Evolutionary conservation across 176 grass and related monocot species (phyloP).

Genomic region (Musa schizocarpa): DNA sequence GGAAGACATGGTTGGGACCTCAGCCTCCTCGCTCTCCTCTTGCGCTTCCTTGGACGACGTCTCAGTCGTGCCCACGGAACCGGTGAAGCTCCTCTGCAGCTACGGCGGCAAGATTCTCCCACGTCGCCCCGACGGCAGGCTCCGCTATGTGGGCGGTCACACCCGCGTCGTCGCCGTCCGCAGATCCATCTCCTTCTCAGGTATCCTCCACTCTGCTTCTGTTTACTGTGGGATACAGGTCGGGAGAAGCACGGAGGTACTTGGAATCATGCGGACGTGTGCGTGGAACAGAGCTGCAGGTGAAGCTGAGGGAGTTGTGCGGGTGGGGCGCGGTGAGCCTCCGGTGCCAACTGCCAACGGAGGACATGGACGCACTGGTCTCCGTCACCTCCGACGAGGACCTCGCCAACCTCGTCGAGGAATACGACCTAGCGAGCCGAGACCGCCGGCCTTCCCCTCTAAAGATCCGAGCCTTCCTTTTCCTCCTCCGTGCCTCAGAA

Average conservation of each 20-base stretch:
- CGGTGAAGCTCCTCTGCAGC: conserved; percentile 57
- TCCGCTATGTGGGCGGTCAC: conserved; percentile 69
- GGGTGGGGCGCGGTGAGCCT: conserved; percentile 34
- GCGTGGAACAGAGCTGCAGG: conserved; percentile 36
- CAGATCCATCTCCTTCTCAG: conserved; percentile 37
- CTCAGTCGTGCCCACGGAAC: neutral
- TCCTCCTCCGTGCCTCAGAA: conserved; percentile 6
- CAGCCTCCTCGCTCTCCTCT: neutral
- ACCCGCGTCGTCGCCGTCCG: conserved; percentile 61
- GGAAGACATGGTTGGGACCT: neutral
- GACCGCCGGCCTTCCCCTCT: conserved; percentile 41
- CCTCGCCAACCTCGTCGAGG: conserved; percentile 51
- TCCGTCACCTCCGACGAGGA: conserved; percentile 66
- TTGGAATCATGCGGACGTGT: neutral
- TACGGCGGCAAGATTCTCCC: conserved; percentile 73
- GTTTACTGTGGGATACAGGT: too few species aligned
- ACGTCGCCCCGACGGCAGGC: conserved; percentile 48
- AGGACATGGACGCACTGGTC: conserved; percentile 77
- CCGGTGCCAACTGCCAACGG: conserved; percentile 72
- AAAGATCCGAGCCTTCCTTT: conserved; percentile 6
- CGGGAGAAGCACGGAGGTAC: too few species aligned
- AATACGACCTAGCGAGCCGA: conserved; percentile 48
- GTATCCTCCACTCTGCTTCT: neutral
- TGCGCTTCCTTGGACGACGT: neutral
- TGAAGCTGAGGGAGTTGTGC: conserved; percentile 57